Percentiles rank a stretch among this genome's conserved stretches.
Conservation (phyloP, 1,139 yeast genomes). For the Yamadazyma songkhlaensis region DNA sequence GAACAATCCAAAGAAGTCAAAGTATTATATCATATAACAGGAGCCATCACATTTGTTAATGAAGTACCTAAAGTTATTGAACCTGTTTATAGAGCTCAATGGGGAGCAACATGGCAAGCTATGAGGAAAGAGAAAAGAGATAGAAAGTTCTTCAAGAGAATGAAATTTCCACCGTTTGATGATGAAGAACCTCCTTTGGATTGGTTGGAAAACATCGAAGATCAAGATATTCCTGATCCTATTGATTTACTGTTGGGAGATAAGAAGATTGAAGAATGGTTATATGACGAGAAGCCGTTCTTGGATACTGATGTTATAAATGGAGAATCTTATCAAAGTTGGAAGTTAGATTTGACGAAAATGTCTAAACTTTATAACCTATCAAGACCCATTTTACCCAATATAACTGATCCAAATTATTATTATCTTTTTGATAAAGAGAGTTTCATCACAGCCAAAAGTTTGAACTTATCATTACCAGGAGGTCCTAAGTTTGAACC, state of each 20-base stretch:
- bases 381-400: slow-evolving; percentile 67
- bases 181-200: slow-evolving; percentile 94
- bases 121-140: slow-evolving; percentile 96
- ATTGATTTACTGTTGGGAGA: slow-evolving; percentile 67
- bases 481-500: slow-evolving; percentile 98
- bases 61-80: slow-evolving; percentile 90
- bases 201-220: slow-evolving; percentile 77
- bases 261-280: slow-evolving; percentile 63
- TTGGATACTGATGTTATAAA: slow-evolving; percentile 49
- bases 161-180: slow-evolving; percentile 94
- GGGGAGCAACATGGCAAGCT: slow-evolving; percentile 91
- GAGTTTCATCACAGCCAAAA: slow-evolving; percentile 86
- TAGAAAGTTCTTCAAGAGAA: slow-evolving; percentile 82
- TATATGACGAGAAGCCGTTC: slow-evolving; percentile 76
- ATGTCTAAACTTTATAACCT: slow-evolving; percentile 67
- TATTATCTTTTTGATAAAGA: slow-evolving; percentile 71
- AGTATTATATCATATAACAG: slow-evolving; percentile 85
- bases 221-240: slow-evolving; percentile 67
- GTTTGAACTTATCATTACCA: slow-evolving; percentile 80
- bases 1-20: slow-evolving; percentile 81
- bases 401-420: slow-evolving; percentile 53
- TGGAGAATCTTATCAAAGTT: slow-evolving; percentile 73
- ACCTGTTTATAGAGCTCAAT: slow-evolving; percentile 89
- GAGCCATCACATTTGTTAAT: slow-evolving; percentile 94
- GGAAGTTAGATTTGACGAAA: slow-evolving; percentile 62